Base-by-base conservation (phyloP, 1,139 yeast genomes). In the Casaregolazyma suthepensis region DNA sequence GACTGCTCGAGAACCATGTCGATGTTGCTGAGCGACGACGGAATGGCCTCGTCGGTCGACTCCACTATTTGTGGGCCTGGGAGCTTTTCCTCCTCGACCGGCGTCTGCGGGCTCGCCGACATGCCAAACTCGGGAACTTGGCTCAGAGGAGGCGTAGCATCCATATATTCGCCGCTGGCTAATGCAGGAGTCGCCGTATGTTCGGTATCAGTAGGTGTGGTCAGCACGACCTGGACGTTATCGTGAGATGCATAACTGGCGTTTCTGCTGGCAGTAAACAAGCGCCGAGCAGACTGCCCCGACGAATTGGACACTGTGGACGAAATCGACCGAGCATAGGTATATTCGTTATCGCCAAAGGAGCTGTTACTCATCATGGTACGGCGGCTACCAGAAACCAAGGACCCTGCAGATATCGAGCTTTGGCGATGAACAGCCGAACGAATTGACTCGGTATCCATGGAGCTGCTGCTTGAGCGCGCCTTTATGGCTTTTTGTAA, bases 1-100 rank as follows among this genome's bases (percentile, higher is more conserved):
- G 52, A 46, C 15, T 44, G 31, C 23, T 49, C 48, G 10, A 49
- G 44, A 5, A 43, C 48, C 17, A 35, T 31, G 43, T 49, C 47
- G 13, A 49, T 18, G 6, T 35, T 29, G 37, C 23, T 18, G 37
- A 31, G 22, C 20, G 52, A 31, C 7, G 29, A n/a, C 13, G 52
- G 46, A 7, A 35, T 19, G 13, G 20, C 22, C 38, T 23, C 22
- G 20, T 43, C 44, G 22, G 18, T 43, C 18, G 15, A 31, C 6
- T 17, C 22, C 20, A 13, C 45, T 35, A 15, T 43, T 9, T 6
- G 43, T 42, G 3, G 15, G 29, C 42, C 31, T 7, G 31, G 15
- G 15, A 7, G 22, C 17, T 47, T 43, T n/a, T 47, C 50, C 7
- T 10, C 45, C 22, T 47, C 50, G 12, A n/a, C n/a, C n/a, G 44